phyloP scores from a whole-genome alignment of 805 yeast genomes.

The Wickerhamomyces ciferrii region DNA sequence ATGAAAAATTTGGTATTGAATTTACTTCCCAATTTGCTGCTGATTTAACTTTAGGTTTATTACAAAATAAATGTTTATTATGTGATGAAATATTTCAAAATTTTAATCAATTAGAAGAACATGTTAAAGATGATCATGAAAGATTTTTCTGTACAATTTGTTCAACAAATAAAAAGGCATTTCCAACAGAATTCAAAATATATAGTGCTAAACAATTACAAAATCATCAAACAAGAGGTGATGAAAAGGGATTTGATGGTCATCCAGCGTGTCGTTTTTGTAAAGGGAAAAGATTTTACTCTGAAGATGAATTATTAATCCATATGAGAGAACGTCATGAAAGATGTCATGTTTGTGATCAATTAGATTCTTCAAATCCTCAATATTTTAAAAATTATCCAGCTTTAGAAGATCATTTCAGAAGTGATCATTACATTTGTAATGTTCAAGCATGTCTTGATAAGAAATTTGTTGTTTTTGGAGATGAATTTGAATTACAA shows the following conservation, averaged over 20 bases:
- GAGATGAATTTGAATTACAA: conserved; percentile 77
- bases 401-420: conserved; percentile 70
- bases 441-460: conserved; percentile 74
- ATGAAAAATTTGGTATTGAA: conserved; percentile 46
- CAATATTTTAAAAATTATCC: conserved; percentile 78
- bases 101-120: conserved; percentile 59
- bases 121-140: conserved; percentile 59
- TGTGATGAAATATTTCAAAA: conserved; percentile 35
- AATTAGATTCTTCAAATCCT: conserved; percentile 52
- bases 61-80: conserved; percentile 46
- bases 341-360: conserved; percentile 86
- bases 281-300: conserved; percentile 67
- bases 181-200: conserved; percentile 62
- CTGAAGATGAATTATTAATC: conserved; percentile 76
- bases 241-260: conserved; percentile 73
- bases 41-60: conserved; percentile 42
- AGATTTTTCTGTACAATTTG: conserved; percentile 72
- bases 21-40: conserved; percentile 53
- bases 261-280: conserved; percentile 90
- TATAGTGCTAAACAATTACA: conserved; percentile 59
- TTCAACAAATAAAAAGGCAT: conserved; percentile 68
- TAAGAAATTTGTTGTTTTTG: conserved; percentile 86
- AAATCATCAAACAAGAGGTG: conserved; percentile 71
- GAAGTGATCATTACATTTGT: conserved; percentile 70
- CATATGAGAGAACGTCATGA: conserved; percentile 87